Evolutionary conservation across 805 yeast genomes (phyloP), one percentile per base, ranked within the genome.

Genomic region (Wickerhamomyces sydowiorum): DNA sequence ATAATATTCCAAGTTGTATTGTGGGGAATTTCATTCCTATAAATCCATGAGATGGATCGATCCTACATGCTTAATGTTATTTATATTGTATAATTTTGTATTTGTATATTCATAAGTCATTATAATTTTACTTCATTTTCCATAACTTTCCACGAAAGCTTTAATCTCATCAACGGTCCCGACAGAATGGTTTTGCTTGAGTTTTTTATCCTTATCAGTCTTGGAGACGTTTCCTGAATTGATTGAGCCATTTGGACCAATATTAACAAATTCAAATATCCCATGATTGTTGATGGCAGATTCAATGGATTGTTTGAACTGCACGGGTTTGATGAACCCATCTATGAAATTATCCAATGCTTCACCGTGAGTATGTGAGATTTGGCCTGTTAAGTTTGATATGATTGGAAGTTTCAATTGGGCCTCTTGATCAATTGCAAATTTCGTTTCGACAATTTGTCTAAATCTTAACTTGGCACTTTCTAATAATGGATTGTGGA

Each of bases 1-100:
- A 91, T 60, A 91, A 91, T 55, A 91, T 91, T 44, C 98, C 98
- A 18, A 86, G 95, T 60, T 89, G 96, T 63, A 91, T 90, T 34
- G 95, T 91, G 14, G 98, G 98, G 2, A 90, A 91, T 57, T 90
- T 90, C 59, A 88, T 90, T 41, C 98, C 97, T 7, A 81, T 86
- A 27, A 66, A 61, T 35, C 67, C 65, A 7, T 55, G 49, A 50
- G 4, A 12, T 29, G 12, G 7, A 5, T 17, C 25, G 10, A 23
- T 23, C 25, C 7, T 23, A 10, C 7, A 23, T 23, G 25, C 10
- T 7, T 23, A 23, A 7, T 23, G 10, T 28, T 28, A 28, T 28
- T 28, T 28, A 28, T 28, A 28, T 28, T 28, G 6, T 25, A n/a
- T 25, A 25, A 6, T 28, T 14, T n/a, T n/a, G 14, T 28, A 12